phyloP scores from a whole-genome alignment of 1,139 yeast genomes.

The Yamadazyma diospyri region DNA sequence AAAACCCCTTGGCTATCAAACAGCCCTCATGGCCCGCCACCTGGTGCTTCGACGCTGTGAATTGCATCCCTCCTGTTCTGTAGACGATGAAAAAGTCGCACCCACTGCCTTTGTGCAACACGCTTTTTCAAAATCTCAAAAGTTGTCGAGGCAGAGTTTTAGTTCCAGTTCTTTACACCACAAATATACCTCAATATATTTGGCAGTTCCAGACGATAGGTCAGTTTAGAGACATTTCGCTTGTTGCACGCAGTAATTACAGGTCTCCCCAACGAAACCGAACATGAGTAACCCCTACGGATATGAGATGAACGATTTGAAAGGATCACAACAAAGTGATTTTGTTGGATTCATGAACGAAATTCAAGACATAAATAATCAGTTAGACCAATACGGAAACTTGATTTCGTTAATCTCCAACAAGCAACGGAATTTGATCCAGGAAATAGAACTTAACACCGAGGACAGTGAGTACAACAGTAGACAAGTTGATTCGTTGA shows the following conservation, averaged over 20 bases:
- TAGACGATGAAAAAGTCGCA: slow-evolving; percentile 1
- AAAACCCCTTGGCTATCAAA: slow-evolving; percentile 58
- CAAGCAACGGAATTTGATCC: slow-evolving; percentile 77
- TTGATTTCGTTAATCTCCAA: slow-evolving; percentile 75
- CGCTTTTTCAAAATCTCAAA: slow-evolving; percentile 4
- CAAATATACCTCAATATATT: not conserved
- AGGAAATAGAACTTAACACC: slow-evolving; percentile 72
- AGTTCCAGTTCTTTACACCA: not conserved
- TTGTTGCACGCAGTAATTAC: no score
- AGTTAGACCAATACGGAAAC: slow-evolving; percentile 75
- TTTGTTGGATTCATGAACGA: slow-evolving; percentile 79
- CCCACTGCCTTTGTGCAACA: slow-evolving; percentile 5
- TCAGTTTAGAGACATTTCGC: not conserved
- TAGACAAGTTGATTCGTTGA: slow-evolving; percentile 72
- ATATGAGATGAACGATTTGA: slow-evolving; percentile 35
- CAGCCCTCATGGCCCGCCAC: slow-evolving; percentile 96
- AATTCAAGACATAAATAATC: slow-evolving; percentile 76
- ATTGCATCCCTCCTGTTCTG: slow-evolving; percentile 2
- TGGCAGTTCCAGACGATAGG: slow-evolving; percentile 1
- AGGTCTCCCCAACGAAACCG: no score
- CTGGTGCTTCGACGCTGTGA: slow-evolving; percentile 29
- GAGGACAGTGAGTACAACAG: slow-evolving; percentile 71
- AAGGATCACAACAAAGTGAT: slow-evolving; percentile 43
- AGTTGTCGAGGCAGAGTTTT: not conserved
- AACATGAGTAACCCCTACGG: slow-evolving; percentile 29